phyloP scores from a whole-genome alignment of 768 basidiomycete genomes.

The Lactarius evosmus region DNA sequence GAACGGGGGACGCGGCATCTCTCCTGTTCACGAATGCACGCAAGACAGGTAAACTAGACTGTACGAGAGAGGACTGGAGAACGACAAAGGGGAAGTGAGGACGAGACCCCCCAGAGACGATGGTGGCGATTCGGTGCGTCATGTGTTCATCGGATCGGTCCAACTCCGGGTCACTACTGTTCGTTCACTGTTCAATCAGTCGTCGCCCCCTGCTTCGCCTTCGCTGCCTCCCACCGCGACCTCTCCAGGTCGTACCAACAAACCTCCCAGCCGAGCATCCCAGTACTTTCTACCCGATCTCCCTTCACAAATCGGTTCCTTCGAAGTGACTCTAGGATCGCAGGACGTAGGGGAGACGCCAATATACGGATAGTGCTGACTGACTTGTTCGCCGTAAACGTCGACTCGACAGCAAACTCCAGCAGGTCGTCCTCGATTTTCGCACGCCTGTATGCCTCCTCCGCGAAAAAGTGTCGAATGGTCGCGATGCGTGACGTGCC shows the following conservation, averaged over 20 bases:
- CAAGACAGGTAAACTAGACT: slow-evolving; percentile 56
- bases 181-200: neutral
- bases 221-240: slow-evolving; percentile 41
- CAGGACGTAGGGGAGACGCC: slow-evolving; percentile 51
- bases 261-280: slow-evolving; percentile 57
- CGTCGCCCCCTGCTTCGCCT: neutral
- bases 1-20: slow-evolving; percentile 31
- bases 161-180: neutral
- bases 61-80: slow-evolving; percentile 57
- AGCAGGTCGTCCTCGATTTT: slow-evolving; percentile 66
- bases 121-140: slow-evolving; percentile 31
- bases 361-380: slow-evolving; percentile 46
- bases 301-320: slow-evolving; percentile 49
- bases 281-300: slow-evolving; percentile 44
- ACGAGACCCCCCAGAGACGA: slow-evolving; percentile 32
- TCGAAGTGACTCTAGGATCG: slow-evolving; percentile 45
- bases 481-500: slow-evolving; percentile 51
- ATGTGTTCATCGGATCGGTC: slow-evolving; percentile 27
- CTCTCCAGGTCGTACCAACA: slow-evolving; percentile 44
- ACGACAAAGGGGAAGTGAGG: slow-evolving; percentile 47
- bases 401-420: slow-evolving; percentile 51
- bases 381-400: slow-evolving; percentile 46
- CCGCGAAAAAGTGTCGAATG: slow-evolving; percentile 74
- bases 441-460: slow-evolving; percentile 55
- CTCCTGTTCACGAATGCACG: slow-evolving; percentile 34